Evolutionary conservation across 1,139 yeast genomes (phyloP).

Genomic region (Sugiyamaella japonica): DNA sequence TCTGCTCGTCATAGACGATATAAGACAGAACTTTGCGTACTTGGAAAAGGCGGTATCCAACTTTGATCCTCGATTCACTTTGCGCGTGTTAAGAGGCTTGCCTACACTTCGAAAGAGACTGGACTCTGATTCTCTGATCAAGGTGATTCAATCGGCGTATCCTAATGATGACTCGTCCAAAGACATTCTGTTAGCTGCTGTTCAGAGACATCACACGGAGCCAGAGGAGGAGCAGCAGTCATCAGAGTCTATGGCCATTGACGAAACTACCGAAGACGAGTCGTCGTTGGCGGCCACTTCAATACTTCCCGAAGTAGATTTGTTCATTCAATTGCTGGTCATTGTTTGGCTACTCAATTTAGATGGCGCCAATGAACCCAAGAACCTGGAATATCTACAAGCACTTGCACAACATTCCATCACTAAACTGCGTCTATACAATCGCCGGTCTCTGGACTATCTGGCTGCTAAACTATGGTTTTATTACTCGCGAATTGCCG

Average conservation of each 20-base stretch:
- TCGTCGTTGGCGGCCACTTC: slow-evolving; percentile 17
- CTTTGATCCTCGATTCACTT: slow-evolving; percentile 82
- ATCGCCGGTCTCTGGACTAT: slow-evolving; percentile 81
- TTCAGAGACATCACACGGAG: slow-evolving; percentile 26
- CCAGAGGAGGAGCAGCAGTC: slow-evolving; percentile 18
- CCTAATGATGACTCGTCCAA: slow-evolving; percentile 49
- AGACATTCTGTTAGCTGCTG: slow-evolving; percentile 46
- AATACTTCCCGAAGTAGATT: slow-evolving; percentile 73
- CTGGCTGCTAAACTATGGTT: slow-evolving; percentile 93
- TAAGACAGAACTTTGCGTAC: slow-evolving; percentile 54
- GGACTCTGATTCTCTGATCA: slow-evolving; percentile 53
- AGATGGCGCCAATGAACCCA: slow-evolving; percentile 40
- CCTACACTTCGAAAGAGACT: slow-evolving; percentile 71
- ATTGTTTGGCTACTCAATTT: slow-evolving; percentile 75
- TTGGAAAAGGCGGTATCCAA: slow-evolving; percentile 71
- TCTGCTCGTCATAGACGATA: slow-evolving; percentile 39
- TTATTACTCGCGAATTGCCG: slow-evolving; percentile 78
- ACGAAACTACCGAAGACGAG: slow-evolving; percentile 7
- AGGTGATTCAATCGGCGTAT: slow-evolving; percentile 56
- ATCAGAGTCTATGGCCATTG: slow-evolving; percentile 25
- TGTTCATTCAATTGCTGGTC: slow-evolving; percentile 73
- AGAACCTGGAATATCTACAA: slow-evolving; percentile 11
- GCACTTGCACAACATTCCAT: slow-evolving; percentile 49
- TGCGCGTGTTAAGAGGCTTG: slow-evolving; percentile 82
- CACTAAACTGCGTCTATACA: slow-evolving; percentile 58